Percentiles rank a stretch among this genome's conserved stretches.
These are phyloP conservation scores for Diaporthe australafricana DNA, from an alignment of 2,329 filamentous ascomycete species.

Conservation along the genomic window DNA sequence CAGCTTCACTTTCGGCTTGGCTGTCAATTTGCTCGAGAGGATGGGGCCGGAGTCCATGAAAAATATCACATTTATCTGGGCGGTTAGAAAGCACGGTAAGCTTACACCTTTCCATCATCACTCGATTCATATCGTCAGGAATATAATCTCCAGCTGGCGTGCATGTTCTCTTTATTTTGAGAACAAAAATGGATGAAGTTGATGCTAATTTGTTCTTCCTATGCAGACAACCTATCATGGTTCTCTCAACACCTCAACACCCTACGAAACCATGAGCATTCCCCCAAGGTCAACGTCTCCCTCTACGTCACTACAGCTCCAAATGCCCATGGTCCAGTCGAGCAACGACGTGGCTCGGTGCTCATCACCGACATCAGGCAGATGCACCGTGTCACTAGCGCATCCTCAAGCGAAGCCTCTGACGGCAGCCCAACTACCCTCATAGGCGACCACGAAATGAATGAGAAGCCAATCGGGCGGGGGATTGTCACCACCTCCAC, in stretches of 20 bases:
- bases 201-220: not conserved
- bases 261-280: conserved; percentile 52
- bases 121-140: not conserved
- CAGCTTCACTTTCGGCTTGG: conserved; percentile 66
- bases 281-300: conserved; percentile 51
- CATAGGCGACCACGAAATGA: conserved; percentile 31
- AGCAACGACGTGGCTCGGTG: conserved; percentile 28
- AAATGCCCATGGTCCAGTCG: conserved; percentile 17
- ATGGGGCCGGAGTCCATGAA: conserved; percentile 51
- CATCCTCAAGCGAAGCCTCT: conserved; percentile 38
- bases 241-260: conserved; percentile 53
- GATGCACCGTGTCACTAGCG: not conserved
- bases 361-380: conserved; percentile 26
- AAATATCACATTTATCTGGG: conserved; percentile 61
- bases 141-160: no score
- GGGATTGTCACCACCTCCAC: not conserved
- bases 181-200: accelerated
- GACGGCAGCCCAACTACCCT: conserved; percentile 19
- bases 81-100: conserved; percentile 59
- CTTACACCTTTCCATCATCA: not conserved
- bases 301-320: conserved; percentile 51
- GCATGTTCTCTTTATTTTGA: not conserved
- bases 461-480: conserved; percentile 39
- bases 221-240: conserved; percentile 50
- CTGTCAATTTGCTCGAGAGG: conserved; percentile 57